Evolutionary conservation across 1,139 yeast species (phyloP).

Genomic region (Groenewaldozyma sp.): DNA sequence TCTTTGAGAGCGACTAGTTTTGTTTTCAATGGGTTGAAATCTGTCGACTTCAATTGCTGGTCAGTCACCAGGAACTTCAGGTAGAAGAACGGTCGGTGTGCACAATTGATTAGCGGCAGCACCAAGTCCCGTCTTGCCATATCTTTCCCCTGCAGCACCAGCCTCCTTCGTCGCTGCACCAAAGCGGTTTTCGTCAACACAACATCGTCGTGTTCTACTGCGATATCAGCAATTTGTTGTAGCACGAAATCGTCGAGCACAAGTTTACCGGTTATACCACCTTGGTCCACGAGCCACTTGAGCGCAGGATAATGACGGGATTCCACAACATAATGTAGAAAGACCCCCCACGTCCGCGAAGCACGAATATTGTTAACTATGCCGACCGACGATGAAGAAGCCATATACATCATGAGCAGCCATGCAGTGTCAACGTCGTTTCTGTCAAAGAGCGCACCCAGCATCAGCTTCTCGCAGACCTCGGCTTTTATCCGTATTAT

Average conservation of each 20-base stretch:
- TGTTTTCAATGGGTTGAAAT: not conserved
- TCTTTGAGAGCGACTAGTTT: not conserved
- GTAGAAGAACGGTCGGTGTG: conserved; percentile 1
- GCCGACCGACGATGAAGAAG: conserved; percentile 16
- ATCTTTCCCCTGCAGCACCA: not conserved
- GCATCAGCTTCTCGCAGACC: conserved; percentile 23
- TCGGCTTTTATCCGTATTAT: conserved; percentile 12
- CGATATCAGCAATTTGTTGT: conserved; percentile 20
- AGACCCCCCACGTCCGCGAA: conserved; percentile 30
- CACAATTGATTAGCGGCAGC: not conserved
- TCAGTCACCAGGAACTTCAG: not conserved
- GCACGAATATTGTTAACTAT: not conserved
- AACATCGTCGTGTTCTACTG: conserved; percentile 5
- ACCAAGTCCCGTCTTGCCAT: not conserved
- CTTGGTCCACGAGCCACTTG: conserved; percentile 24
- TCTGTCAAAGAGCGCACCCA: conserved; percentile 18
- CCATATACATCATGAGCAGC: conserved; percentile 21
- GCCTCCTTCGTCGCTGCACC: not conserved
- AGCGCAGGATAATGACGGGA: conserved; percentile 20
- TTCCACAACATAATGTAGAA: conserved; percentile 21
- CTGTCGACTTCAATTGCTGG: not conserved
- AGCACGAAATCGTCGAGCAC: conserved; percentile 26
- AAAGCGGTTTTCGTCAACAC: conserved; percentile 2
- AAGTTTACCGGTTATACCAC: conserved; percentile 25
- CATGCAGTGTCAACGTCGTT: conserved; percentile 24